Conservation (phyloP, 371 early-diverging fungal genomes). For the Saksenaea vasiformis region DNA sequence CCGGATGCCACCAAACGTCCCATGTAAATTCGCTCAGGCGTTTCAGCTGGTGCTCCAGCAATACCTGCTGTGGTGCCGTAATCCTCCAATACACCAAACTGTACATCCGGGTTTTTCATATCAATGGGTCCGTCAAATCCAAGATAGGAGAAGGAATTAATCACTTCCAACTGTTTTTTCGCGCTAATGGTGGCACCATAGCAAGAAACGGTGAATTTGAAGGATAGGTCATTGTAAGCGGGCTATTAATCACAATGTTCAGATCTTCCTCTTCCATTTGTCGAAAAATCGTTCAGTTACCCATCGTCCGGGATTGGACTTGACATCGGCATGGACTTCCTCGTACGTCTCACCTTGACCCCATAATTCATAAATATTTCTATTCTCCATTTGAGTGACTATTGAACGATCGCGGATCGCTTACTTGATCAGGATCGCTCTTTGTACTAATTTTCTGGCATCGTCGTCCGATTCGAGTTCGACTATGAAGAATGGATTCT, state of each 20-base stretch:
- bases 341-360: slow-evolving; percentile 67
- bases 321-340: slow-evolving; percentile 61
- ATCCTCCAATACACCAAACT: slow-evolving; percentile 81
- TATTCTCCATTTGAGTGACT: slow-evolving; percentile 19
- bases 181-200: slow-evolving; percentile 74
- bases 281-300: slow-evolving; percentile 23
- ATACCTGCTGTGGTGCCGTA: slow-evolving; percentile 54
- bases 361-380: slow-evolving; percentile 82
- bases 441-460: slow-evolving; percentile 74
- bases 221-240: slow-evolving; percentile 63
- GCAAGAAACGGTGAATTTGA: slow-evolving; percentile 81
- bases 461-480: slow-evolving; percentile 69
- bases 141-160: slow-evolving; percentile 79
- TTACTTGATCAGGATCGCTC: slow-evolving; percentile 88
- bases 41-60: slow-evolving; percentile 23
- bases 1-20: slow-evolving; percentile 72
- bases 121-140: slow-evolving; percentile 79
- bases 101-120: slow-evolving; percentile 80
- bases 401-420: slow-evolving; percentile 5
- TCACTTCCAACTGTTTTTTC: slow-evolving; percentile 73
- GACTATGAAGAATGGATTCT: slow-evolving; percentile 83
- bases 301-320: slow-evolving; percentile 60
- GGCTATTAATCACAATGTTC: slow-evolving; percentile 29
- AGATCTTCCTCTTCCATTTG: neutral
- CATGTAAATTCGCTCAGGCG: slow-evolving; percentile 68